These are phyloP conservation scores for Wolfiporia cocos DNA, from an alignment of 1,284 basidiomycete species.

Conservation along the genomic window DNA sequence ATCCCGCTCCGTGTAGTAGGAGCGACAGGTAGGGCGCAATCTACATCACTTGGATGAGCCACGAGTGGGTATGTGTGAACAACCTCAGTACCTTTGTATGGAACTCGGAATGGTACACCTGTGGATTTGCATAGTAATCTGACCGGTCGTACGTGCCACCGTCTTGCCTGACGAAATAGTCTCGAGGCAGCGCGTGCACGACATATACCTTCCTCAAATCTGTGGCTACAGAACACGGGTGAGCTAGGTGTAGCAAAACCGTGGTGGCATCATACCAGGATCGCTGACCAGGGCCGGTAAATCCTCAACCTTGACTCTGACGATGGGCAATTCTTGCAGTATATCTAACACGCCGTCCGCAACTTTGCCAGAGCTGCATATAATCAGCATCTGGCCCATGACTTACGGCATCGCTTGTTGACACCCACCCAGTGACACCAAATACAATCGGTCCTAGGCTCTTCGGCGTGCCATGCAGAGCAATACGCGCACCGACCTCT, in stretches of 20 bases:
- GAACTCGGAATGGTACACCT: slow-evolving; percentile 64
- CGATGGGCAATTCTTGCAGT: slow-evolving; percentile 64
- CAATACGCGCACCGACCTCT: slow-evolving; percentile 51
- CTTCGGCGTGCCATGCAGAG: slow-evolving; percentile 52
- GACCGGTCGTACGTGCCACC: slow-evolving; percentile 54
- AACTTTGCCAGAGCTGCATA: slow-evolving; percentile 68
- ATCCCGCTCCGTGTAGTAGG: slow-evolving; percentile 82
- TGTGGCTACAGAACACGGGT: slow-evolving; percentile 33
- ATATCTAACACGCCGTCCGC: slow-evolving; percentile 71
- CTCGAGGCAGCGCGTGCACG: slow-evolving; percentile 63
- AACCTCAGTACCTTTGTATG: slow-evolving; percentile 53
- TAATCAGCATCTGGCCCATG: not conserved
- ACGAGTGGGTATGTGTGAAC: slow-evolving; percentile 1
- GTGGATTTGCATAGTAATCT: slow-evolving; percentile 70
- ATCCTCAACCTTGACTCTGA: slow-evolving; percentile 50
- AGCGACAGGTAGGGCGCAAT: slow-evolving; percentile 81
- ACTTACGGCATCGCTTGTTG: not conserved
- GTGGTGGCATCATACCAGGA: slow-evolving; percentile 34
- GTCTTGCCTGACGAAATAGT: slow-evolving; percentile 60
- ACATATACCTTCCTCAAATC: slow-evolving; percentile 67
- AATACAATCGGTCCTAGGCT: slow-evolving; percentile 74
- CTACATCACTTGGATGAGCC: slow-evolving; percentile 28
- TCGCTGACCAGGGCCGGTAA: slow-evolving; percentile 48
- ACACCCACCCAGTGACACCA: slow-evolving; percentile 71
- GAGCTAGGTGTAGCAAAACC: slow-evolving; percentile 1